phyloP scores from a whole-genome alignment of 805 yeast species.

The Ogataea corticis region DNA sequence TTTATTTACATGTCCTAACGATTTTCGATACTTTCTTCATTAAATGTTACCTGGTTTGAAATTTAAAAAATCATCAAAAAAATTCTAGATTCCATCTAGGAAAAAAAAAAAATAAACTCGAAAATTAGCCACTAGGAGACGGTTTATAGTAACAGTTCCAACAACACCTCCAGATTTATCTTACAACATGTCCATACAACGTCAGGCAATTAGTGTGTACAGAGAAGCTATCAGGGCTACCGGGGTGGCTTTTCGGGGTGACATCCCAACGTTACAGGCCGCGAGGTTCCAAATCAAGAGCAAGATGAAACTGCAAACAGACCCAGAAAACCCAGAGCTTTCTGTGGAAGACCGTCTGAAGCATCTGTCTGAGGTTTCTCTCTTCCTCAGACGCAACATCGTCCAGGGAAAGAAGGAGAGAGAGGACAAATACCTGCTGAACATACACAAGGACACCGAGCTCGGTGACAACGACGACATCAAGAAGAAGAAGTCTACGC shows the following conservation, averaged over 20 bases:
- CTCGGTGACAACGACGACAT: constrained; percentile 87
- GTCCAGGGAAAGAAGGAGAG: constrained; percentile 71
- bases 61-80: too few species aligned
- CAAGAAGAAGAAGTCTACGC: constrained; percentile 42
- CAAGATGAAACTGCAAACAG: constrained; percentile 43
- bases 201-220: constrained; percentile 47
- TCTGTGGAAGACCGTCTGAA: constrained; percentile 50
- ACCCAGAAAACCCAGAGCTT: constrained; percentile 47
- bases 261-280: constrained; percentile 49
- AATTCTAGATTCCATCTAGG: too few species aligned
- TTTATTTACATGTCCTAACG: constrained; percentile 4
- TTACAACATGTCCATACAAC: constrained; percentile 19
- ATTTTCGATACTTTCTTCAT: neutral
- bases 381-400: constrained; percentile 68
- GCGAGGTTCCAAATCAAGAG: constrained; percentile 60
- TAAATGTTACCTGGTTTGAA: too few species aligned
- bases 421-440: constrained; percentile 52
- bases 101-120: too few species aligned
- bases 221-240: constrained; percentile 70
- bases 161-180: too few species aligned
- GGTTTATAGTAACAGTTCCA: too few species aligned
- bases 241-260: constrained; percentile 56
- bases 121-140: too few species aligned
- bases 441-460: constrained; percentile 80
- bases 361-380: constrained; percentile 68